phyloP scores from a whole-genome alignment of 805 yeast genomes.

The Metschnikowia matae region DNA sequence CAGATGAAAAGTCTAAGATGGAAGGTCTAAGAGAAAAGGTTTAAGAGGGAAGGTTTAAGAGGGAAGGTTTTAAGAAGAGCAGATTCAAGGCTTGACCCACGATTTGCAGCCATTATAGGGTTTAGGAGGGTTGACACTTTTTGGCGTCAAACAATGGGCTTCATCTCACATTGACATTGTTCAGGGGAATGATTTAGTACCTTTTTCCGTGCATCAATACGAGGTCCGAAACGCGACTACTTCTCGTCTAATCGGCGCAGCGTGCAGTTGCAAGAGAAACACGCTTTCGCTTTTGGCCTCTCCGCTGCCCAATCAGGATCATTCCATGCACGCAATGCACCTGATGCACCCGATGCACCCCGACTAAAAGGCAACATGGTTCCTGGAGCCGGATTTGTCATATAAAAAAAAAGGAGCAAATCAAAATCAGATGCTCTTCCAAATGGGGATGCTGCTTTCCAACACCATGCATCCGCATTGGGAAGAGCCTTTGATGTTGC shows the following conservation, averaged over 20 bases:
- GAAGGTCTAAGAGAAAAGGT: not conserved
- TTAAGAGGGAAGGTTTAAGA: too few relatives aligned
- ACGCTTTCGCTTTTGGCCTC: not conserved
- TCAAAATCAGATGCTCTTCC: not conserved
- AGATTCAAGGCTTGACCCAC: too few relatives aligned
- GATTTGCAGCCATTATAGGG: too few relatives aligned
- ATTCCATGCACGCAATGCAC: not conserved
- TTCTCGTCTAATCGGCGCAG: not conserved
- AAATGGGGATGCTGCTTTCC: too few relatives aligned
- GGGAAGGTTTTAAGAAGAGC: too few relatives aligned
- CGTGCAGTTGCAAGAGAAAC: not conserved
- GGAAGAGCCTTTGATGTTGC: too few relatives aligned
- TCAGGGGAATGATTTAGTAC: not conserved
- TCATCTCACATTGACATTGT: too few relatives aligned
- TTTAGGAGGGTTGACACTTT: too few relatives aligned
- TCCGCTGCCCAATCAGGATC: not conserved
- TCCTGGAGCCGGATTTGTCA: not conserved
- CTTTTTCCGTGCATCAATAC: not conserved
- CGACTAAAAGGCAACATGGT: not conserved
- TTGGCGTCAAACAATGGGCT: too few relatives aligned
- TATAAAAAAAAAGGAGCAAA: not conserved
- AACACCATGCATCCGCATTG: too few relatives aligned
- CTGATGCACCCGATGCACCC: too few relatives aligned
- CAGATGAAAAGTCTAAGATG: not conserved
- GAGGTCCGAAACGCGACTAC: not conserved